Base-by-base conservation (phyloP, 106 monocot species). In the Dendrobium catenatum region DNA sequence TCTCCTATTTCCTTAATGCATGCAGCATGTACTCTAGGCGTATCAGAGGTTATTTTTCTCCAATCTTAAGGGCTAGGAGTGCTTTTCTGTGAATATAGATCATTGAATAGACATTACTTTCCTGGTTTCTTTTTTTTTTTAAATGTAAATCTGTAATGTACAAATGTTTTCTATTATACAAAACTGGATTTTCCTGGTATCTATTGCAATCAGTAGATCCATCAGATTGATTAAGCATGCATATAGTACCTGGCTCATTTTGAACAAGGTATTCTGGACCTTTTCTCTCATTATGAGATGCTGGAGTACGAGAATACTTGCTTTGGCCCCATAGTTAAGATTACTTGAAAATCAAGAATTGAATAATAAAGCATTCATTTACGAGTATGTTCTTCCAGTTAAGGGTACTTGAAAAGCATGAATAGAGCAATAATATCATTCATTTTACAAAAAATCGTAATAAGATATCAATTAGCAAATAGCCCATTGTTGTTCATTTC, bases 191-290 rank as follows among this genome's bases (percentile, higher is more conserved):
- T 37, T 37, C 70, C 11, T 70, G 5, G 24, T 10, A 70, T 70
- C 37, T 3, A 70, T 70, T 37, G 33, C 33, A 70, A 37, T 70
- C 24, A 37, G 37, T 37, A 70, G 70, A 70, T 70, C 33, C 33
- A 70, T 31, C 33, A 70, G 70, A 70, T 37, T 70, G 64, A 64
- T 64, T 64, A 37, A 37, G 51, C 15, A 70, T 70, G 70, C 37
- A 33, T 70, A 15, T 15, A 70, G 37, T 33, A 29, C 20, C 16
- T 33, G 15, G 4, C 15, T 70, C 10, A 70, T 70, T 70, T 70
- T 13, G 13, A 70, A 6, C 16, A 37, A 15, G 29, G 70, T 0
- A 33, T 37, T 33, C 3, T 29, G 29, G 37, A 37, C 13, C 13
- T 33, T 16, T 15, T 16, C 6, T 37, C 37, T 37, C 37, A 37